These are phyloP conservation scores for Olyra latifolia DNA, from an alignment of 176 grass and related monocot genomes.

Conservation along the genomic window DNA sequence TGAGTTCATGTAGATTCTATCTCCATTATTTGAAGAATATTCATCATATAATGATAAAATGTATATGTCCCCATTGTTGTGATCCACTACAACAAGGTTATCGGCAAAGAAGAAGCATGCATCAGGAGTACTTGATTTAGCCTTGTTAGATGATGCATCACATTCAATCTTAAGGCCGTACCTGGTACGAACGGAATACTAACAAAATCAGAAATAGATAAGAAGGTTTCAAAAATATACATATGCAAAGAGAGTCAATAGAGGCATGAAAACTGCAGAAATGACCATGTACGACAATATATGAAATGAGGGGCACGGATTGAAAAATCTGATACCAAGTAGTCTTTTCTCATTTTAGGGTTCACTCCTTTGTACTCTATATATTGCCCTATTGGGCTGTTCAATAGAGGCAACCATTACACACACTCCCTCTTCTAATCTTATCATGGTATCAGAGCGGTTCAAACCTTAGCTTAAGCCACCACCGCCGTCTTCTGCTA, in stretches of 20 bases:
- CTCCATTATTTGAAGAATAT: conserved; percentile 39
- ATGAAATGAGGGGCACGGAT: neutral
- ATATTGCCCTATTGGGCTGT: too few relatives aligned
- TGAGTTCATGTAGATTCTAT: conserved; percentile 19
- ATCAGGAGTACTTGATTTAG: conserved; percentile 88
- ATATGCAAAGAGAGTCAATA: neutral
- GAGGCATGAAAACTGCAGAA: neutral
- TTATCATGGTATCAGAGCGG: too few relatives aligned
- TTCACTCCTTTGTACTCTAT: too few relatives aligned
- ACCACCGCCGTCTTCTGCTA: too few relatives aligned
- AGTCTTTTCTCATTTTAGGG: too few relatives aligned
- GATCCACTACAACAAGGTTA: conserved; percentile 78
- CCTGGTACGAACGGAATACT: conserved; percentile 45
- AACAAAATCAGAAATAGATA: neutral
- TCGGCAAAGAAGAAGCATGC: conserved; percentile 94
- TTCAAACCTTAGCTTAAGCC: too few relatives aligned
- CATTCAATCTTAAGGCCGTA: conserved; percentile 97
- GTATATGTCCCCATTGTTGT: conserved; percentile 77
- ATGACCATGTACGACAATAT: neutral
- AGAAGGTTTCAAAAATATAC: neutral
- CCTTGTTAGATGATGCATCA: conserved; percentile 69
- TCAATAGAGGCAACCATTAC: too few relatives aligned
- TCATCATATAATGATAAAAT: conserved; percentile 63
- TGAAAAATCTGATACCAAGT: too few relatives aligned
- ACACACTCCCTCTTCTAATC: too few relatives aligned